phyloP scores from a whole-genome alignment of 2,329 filamentous ascomycete genomes.

The Cladosporium halotolerans region DNA sequence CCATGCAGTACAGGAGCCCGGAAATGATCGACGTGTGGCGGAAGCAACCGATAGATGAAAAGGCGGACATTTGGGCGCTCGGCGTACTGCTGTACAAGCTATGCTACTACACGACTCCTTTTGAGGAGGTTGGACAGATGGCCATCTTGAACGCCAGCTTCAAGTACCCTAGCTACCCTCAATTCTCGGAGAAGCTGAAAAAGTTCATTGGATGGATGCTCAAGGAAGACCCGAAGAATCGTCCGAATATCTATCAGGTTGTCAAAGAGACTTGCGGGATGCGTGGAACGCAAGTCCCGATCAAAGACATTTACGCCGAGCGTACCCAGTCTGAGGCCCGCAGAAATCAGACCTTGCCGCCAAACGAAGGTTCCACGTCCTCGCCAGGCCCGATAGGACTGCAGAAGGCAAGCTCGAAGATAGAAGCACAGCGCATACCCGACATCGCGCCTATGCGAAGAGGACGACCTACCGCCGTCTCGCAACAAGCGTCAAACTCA shows the following conservation, averaged over 20 bases:
- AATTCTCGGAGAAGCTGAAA: conserved; percentile 85
- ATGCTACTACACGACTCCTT: conserved; percentile 98
- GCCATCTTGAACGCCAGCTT: conserved; percentile 94
- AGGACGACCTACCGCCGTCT: conserved; percentile 59
- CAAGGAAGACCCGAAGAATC: conserved; percentile 67
- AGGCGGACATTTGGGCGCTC: conserved; percentile 96
- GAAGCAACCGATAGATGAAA: conserved; percentile 94
- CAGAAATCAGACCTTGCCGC: conserved; percentile 54
- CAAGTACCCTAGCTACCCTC: conserved; percentile 80
- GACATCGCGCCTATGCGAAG: conserved; percentile 92
- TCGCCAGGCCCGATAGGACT: conserved; percentile 55
- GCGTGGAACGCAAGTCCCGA: conserved; percentile 75
- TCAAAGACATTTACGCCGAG: conserved; percentile 63
- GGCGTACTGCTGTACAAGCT: conserved; percentile 95
- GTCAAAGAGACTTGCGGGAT: conserved; percentile 80
- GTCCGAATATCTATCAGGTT: conserved; percentile 93
- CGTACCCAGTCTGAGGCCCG: conserved; percentile 60
- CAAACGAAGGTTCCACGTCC: conserved; percentile 39
- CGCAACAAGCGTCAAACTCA: conserved; percentile 35
- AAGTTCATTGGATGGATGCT: conserved; percentile 90
- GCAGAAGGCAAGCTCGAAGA: conserved; percentile 68
- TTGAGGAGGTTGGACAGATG: conserved; percentile 95
- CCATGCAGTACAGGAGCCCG: conserved; percentile 91
- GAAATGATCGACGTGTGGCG: conserved; percentile 99
- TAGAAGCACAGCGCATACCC: conserved; percentile 67